Base-by-base conservation (phyloP, 441 rosid species). In the Aquilaria agallochum region DNA sequence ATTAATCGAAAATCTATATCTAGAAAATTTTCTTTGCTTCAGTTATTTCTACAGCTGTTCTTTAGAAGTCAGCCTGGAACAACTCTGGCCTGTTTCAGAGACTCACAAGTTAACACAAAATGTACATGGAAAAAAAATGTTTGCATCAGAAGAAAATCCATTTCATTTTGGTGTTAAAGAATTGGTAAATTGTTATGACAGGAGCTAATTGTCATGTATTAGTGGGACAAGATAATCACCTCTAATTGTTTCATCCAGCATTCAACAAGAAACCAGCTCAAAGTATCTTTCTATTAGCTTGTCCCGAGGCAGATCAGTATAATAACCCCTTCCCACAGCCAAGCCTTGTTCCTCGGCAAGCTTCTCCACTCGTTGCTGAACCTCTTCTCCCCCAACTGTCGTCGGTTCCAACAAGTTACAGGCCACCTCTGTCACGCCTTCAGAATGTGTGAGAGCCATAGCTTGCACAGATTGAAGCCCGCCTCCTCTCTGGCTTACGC, bases 401-500 rank as follows among this genome's bases (percentile, higher is more conserved):
- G 71, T 66, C 14, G 98, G 93, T 47, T 88, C 83, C 83, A 90
- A 69, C 83, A 94, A 70, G 75, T 90, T 90, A 75, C 96, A 90
- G 0, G 92, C 98, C 31, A 94, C 96, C 76, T 90, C 98, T 46
- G 72, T 87, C 27, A 83, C 68, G 46, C 74, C 78, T 62, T 81
- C 80, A 34, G 80, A 80, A 15, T 88, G 91, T 56, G 76, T 76
- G 51, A 94, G 88, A 32, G 95, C 97, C 98, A 94, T 90, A 55
- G 96, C 90, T 78, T 93, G 95, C 50, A 93, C 96, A 7, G 85
- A 82, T 55, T 74, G 69, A 67, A 90, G 82, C 9, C 98, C 95
- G 0, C 93, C 96, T 62, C 96, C 88, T 76, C 96, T 83, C 67
- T 80, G 87, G 52, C 96, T 85, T 0, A 74, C 84, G 66, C 55